Base-by-base conservation (phyloP, 176 grass and related monocot genomes). In the Dactylis glomerata region DNA sequence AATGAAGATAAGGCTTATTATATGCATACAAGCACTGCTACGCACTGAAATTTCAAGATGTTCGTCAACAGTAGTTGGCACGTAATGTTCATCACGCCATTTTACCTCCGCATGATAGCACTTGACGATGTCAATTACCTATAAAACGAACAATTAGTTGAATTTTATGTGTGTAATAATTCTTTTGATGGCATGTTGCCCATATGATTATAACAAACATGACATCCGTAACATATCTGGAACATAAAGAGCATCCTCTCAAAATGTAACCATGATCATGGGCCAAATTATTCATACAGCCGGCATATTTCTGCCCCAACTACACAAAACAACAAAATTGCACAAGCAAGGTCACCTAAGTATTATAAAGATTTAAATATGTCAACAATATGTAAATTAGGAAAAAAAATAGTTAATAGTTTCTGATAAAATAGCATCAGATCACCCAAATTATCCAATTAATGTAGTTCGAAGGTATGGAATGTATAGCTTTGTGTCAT, bases 11-110 rank as follows among this genome's bases (percentile, higher is more conserved):
- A 27, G 34, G n/a, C 33, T 58, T 78, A 37, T 10, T 26, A 78
- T 78, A 2, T 78, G 75, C 75, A 78, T 78, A 26, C 75, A 78
- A 9, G 22, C 75, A 17, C 75, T 78, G 8, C 52, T 27, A 8
- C 22, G 2, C 13, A 59, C n/a, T 41, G 75, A 78, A 27, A 78
- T 24, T 78, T 59, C 52, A 8, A 73, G 69, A 73, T 73, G 69
- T 23, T 73, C 69, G 26, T 73, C 41, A 27, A 73, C 13, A 16
- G 13, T 73, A 46, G 23, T 46, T 46, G 69, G 69, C 14, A 73
- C 52, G 24, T 78, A 78, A 13, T 59, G 50, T 2, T 58, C 75
- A 41, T 58, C 75, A 36, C 75, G 23, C 69, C 69, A 73, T 73
- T 73, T 73, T 3, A 73, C 69, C 69, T 73, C 69, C 1, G 69